phyloP scores from a whole-genome alignment of 192 early-diverging fungal genomes.

The Allomyces arbusculus region DNA sequence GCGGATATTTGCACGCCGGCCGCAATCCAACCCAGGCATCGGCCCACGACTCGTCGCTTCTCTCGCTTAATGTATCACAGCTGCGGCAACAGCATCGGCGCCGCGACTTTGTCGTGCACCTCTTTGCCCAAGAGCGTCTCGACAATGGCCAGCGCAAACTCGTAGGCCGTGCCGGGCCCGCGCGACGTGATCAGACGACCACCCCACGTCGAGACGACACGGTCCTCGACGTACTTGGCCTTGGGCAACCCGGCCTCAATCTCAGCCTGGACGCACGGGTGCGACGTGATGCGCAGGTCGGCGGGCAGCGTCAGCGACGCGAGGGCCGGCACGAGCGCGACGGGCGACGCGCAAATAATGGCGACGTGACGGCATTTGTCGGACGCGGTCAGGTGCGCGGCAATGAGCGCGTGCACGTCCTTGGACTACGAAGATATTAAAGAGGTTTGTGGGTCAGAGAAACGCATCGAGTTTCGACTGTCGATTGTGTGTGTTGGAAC shows the following conservation, averaged over 20 bases:
- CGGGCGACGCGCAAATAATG: constrained; percentile 18
- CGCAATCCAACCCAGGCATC: not conserved
- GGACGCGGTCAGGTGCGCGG: too few species aligned
- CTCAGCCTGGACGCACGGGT: constrained; percentile 16
- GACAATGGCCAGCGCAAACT: constrained; percentile 20
- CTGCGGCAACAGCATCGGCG: constrained; percentile 6
- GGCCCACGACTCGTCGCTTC: not conserved
- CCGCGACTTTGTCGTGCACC: constrained; percentile 3
- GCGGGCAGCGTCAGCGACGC: constrained; percentile 6
- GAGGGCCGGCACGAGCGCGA: constrained; percentile 5
- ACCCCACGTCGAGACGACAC: constrained; percentile 12
- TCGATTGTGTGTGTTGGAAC: too few species aligned
- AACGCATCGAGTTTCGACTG: not conserved
- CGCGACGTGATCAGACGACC: constrained; percentile 15
- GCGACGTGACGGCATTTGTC: constrained; percentile 4
- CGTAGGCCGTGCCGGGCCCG: constrained; percentile 22
- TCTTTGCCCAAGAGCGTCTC: constrained; percentile 8
- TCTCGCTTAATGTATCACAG: not conserved
- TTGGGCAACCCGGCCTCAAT: not conserved
- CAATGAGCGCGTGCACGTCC: too few species aligned
- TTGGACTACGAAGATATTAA: not conserved
- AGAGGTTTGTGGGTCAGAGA: not conserved
- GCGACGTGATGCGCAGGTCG: constrained; percentile 12
- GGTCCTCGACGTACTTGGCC: constrained; percentile 14
- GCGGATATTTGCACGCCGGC: too few species aligned